Evolutionary conservation across 1,139 yeast genomes (phyloP).

Genomic region (Debaryomyces singareniensis): DNA sequence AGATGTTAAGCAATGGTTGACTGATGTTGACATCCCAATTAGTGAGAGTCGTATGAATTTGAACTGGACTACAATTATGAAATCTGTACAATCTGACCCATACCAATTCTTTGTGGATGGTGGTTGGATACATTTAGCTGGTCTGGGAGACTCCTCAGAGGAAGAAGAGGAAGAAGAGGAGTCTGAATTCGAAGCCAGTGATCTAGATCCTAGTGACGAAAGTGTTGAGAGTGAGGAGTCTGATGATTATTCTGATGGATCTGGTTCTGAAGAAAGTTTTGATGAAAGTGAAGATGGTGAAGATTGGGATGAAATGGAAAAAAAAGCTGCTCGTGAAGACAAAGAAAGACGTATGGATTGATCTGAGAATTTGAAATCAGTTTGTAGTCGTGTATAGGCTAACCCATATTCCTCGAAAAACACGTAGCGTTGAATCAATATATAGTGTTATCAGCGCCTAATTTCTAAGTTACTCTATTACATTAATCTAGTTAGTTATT

Average conservation of each 20-base stretch:
- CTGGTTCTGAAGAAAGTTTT: constrained; percentile 32
- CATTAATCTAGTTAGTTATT: too few species aligned
- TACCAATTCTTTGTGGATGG: constrained; percentile 91
- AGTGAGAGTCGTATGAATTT: constrained; percentile 94
- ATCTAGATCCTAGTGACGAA: constrained; percentile 71
- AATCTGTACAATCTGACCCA: constrained; percentile 87
- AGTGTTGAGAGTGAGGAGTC: constrained; percentile 58
- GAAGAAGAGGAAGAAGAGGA: constrained; percentile 59
- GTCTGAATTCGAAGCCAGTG: constrained; percentile 53
- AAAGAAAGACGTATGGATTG: constrained; percentile 21
- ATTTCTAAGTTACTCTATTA: too few species aligned
- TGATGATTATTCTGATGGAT: constrained; percentile 38
- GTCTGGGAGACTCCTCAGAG: constrained; percentile 58
- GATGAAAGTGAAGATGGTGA: constrained; percentile 55
- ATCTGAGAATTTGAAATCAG: too few species aligned
- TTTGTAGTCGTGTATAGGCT: too few species aligned
- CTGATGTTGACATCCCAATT: constrained; percentile 91
- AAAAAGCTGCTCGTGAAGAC: constrained; percentile 55
- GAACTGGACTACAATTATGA: constrained; percentile 95
- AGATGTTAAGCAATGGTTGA: constrained; percentile 91
- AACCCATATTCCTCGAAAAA: too few species aligned
- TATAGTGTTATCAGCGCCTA: too few species aligned
- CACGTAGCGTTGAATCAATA: too few species aligned
- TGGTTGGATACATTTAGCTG: constrained; percentile 91
- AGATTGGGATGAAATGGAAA: constrained; percentile 72